Percentiles rank a stretch among this genome's conserved stretches.
Conservation (phyloP, 2,329 filamentous ascomycete species). For the Colletotrichum endophyticum region DNA sequence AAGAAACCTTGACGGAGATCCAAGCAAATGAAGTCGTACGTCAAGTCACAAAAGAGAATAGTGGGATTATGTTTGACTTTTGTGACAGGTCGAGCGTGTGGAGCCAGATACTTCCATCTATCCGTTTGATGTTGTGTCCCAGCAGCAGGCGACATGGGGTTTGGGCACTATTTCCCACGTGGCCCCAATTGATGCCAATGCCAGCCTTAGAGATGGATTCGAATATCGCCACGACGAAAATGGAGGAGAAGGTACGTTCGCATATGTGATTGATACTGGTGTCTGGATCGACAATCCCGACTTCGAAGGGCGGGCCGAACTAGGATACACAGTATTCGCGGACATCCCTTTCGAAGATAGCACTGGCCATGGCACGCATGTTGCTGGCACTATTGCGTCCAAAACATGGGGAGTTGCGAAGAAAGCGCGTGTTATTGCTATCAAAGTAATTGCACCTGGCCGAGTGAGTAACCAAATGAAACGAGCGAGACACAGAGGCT, state of each 20-base stretch:
- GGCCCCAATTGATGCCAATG: constrained; percentile 24
- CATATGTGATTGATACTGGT: constrained; percentile 62
- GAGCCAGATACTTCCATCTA: background rate
- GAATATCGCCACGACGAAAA: constrained; percentile 44
- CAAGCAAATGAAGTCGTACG: constrained; percentile 32
- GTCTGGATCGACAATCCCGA: constrained; percentile 50
- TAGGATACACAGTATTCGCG: constrained; percentile 38
- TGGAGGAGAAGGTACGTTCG: constrained; percentile 45
- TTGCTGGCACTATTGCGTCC: constrained; percentile 48
- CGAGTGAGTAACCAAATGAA: background rate
- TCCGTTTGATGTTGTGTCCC: background rate
- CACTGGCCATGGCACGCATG: constrained; percentile 51
- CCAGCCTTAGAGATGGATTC: constrained; percentile 16
- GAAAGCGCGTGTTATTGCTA: constrained; percentile 41
- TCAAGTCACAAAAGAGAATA: background rate
- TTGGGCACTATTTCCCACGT: background rate
- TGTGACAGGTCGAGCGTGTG: background rate
- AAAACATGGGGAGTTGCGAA: constrained; percentile 51
- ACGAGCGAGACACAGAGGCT: background rate
- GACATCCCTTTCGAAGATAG: constrained; percentile 34
- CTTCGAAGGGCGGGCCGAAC: constrained; percentile 47
- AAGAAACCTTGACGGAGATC: constrained; percentile 42
- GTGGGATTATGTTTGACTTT: background rate
- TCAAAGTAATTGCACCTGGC: constrained; percentile 42
- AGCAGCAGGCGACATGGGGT: background rate